phyloP scores from a whole-genome alignment of 495 filamentous ascomycete species.

The Penicillium ochrochloron region DNA sequence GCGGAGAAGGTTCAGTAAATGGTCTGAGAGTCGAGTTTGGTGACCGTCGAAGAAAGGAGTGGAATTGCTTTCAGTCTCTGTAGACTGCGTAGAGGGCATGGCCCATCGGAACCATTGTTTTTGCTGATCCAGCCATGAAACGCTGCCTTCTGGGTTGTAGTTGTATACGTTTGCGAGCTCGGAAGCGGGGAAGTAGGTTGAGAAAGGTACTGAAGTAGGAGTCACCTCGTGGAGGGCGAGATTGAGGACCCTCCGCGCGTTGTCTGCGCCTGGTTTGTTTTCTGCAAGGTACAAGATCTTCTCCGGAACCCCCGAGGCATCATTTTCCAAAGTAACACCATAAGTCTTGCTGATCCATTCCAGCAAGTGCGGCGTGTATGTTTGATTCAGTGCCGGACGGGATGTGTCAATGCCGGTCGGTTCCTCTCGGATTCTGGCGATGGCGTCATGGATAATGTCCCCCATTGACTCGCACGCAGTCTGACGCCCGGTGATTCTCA shows the following conservation, averaged over 20 bases:
- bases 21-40: slow-evolving; percentile 38
- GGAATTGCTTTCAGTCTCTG: slow-evolving; percentile 13
- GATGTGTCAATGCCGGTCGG: slow-evolving; percentile 29
- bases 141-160: slow-evolving; percentile 27
- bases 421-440: slow-evolving; percentile 39
- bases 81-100: slow-evolving; percentile 31
- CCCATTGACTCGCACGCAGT: slow-evolving; percentile 42
- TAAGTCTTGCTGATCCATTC: slow-evolving; percentile 42
- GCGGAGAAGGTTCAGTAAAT: slow-evolving; percentile 44
- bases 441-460: slow-evolving; percentile 48
- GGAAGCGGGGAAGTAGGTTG: slow-evolving; percentile 41
- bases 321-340: slow-evolving; percentile 33
- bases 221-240: slow-evolving; percentile 33
- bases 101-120: slow-evolving; percentile 50
- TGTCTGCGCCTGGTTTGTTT: slow-evolving; percentile 37
- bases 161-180: slow-evolving; percentile 29
- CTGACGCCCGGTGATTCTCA: slow-evolving; percentile 48
- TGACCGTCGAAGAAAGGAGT: slow-evolving; percentile 41
- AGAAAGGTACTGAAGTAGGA: slow-evolving; percentile 35
- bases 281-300: slow-evolving; percentile 43
- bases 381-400: slow-evolving; percentile 13
- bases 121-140: slow-evolving; percentile 40
- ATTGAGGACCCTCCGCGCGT: slow-evolving; percentile 44
- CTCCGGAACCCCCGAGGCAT: slow-evolving; percentile 17
- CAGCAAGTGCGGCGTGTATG: slow-evolving; percentile 34